Evolutionary conservation across 805 yeast species (phyloP), one percentile per base, ranked within the genome.

Genomic region (Saccharomycopsis sp.): DNA sequence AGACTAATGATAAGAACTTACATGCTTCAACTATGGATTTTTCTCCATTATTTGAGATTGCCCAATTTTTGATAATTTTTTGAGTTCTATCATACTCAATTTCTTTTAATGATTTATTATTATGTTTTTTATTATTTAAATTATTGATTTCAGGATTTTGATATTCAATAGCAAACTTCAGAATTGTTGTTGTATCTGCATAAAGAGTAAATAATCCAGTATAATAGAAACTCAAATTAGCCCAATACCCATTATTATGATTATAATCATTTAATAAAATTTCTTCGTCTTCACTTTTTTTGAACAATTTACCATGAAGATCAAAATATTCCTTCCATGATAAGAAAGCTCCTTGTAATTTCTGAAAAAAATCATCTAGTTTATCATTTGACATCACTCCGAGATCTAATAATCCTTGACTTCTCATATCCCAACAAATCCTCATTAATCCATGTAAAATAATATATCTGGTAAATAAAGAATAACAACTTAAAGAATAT

Each of bases 271-370:
- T 61, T 20, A 59, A 42, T 6, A 42, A n/a, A 3, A 37, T 36
- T 4, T 13, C 6, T 30, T 18, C 23, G 12, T 25, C 36, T 17
- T 46, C 36, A 40, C 41, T 10, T 36, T 44, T 21, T 12, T 32
- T 30, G 23, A 37, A 32, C 10, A 41, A 21, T 26, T 21, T 37
- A 19, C 61, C 58, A 31, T 62, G 64, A 15, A 42, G 34, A 39
- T 61, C 63, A 45, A 61, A 60, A 40, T 60, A 58, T 2, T 52
- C 52, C 35, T 54, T 50, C 67, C 67, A 62, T 14, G 53, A 50
- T 30, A 51, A 42, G 18, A 59, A 52, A 1, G 61, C 57, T 13
- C 50, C 51, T 41, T 55, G 58, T n/a, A 61, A 48, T 35, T 51
- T 57, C 4, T 51, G 48, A 5, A 57, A 54, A 10, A 58, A 49